These are phyloP conservation scores for Suillus clintonianus DNA, from an alignment of 768 basidiomycete genomes.

Conservation along the genomic window DNA sequence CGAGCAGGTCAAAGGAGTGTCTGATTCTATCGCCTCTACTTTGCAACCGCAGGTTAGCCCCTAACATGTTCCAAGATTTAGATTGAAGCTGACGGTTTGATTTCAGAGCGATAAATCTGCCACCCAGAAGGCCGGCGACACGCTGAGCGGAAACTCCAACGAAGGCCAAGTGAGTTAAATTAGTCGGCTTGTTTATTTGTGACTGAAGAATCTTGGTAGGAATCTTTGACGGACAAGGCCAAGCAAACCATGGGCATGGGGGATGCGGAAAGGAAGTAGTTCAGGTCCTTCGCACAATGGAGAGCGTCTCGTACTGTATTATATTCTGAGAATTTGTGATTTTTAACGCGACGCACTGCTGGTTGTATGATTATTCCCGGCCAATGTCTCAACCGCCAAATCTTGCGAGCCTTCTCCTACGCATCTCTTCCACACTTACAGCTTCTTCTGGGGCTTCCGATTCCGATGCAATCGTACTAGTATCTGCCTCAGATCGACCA, in stretches of 20 bases:
- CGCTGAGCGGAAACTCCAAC: slow-evolving; percentile 49
- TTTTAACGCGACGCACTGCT: background rate
- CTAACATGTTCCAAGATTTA: too few species aligned
- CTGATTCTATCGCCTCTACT: slow-evolving; percentile 49
- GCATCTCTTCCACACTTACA: slow-evolving; percentile 65
- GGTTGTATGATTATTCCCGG: background rate
- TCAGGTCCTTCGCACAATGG: background rate
- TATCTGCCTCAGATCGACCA: slow-evolving; percentile 38
- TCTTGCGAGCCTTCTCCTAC: slow-evolving; percentile 60
- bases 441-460: slow-evolving; percentile 30
- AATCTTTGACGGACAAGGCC: slow-evolving; percentile 14
- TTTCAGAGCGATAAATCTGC: slow-evolving; percentile 53
- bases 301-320: background rate
- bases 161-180: slow-evolving; percentile 37
- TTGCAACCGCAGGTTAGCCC: slow-evolving; percentile 47
- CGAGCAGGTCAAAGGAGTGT: slow-evolving; percentile 49
- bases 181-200: background rate
- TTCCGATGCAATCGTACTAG: slow-evolving; percentile 28
- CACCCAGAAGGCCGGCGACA: slow-evolving; percentile 51
- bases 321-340: background rate
- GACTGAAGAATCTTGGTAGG: background rate
- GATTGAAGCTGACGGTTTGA: background rate
- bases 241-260: slow-evolving; percentile 15
- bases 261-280: slow-evolving; percentile 2
- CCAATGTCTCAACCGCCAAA: slow-evolving; percentile 51